Percentiles rank a stretch among this genome's conserved stretches.
Evolutionary conservation across 1,284 basidiomycete genomes (phyloP).

Genomic region (Ceratobasidium sp.): DNA sequence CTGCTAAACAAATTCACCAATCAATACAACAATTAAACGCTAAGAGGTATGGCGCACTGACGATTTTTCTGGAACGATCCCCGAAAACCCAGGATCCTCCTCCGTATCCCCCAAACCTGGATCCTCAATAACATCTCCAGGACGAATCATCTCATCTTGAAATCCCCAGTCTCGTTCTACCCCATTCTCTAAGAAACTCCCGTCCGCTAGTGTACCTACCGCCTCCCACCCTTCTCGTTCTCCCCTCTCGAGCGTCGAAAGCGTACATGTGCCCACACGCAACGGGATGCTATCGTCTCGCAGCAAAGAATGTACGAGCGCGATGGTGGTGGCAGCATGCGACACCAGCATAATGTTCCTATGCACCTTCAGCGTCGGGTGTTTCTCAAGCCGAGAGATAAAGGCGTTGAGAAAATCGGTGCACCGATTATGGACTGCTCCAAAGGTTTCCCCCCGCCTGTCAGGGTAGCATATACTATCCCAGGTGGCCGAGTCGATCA

Average conservation of each 20-base stretch:
- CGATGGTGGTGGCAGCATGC: constrained; percentile 83
- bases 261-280: constrained; percentile 74
- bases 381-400: constrained; percentile 55
- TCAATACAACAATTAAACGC: background rate
- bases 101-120: constrained; percentile 70
- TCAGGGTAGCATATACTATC: constrained; percentile 73
- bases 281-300: constrained; percentile 62
- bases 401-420: constrained; percentile 65
- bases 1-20: constrained; percentile 1
- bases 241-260: constrained; percentile 63
- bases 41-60: constrained; percentile 1
- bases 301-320: constrained; percentile 70
- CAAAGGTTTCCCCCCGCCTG: constrained; percentile 75
- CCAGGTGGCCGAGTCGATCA: constrained; percentile 68
- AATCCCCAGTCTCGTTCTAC: constrained; percentile 81
- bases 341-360: constrained; percentile 72
- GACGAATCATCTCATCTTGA: constrained; percentile 66
- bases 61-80: constrained; percentile 34
- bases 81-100: constrained; percentile 53
- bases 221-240: constrained; percentile 43
- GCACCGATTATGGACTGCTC: constrained; percentile 70
- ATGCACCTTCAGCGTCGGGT: constrained; percentile 58
- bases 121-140: constrained; percentile 68
- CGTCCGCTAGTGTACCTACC: constrained; percentile 64
- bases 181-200: constrained; percentile 68